Percentiles rank a stretch among this genome's conserved stretches.
These are phyloP conservation scores for Tolypocladium amazonense DNA, from an alignment of 2,329 filamentous ascomycete species.

Conservation along the genomic window DNA sequence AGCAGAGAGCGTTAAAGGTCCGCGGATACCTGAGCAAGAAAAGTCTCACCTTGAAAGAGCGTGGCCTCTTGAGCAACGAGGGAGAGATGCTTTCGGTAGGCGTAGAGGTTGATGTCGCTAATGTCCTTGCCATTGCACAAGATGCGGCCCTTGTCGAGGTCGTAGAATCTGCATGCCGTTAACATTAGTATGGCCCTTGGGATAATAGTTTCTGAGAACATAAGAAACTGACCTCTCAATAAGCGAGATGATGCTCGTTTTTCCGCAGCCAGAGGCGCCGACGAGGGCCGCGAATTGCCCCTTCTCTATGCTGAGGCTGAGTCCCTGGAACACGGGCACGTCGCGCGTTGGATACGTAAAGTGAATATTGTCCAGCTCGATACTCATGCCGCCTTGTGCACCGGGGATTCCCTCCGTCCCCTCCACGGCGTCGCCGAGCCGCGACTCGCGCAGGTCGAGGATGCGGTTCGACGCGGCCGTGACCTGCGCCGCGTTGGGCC, in stretches of 20 bases:
- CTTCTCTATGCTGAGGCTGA: slow-evolving; percentile 54
- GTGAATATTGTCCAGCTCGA: slow-evolving; percentile 45
- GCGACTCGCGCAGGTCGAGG: slow-evolving; percentile 36
- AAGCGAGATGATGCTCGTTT: slow-evolving; percentile 59
- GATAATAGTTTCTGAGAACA: neutral
- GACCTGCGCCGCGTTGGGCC: slow-evolving; percentile 52
- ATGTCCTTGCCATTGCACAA: slow-evolving; percentile 54
- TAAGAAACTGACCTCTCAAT: slow-evolving; percentile 33
- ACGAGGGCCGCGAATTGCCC: slow-evolving; percentile 64
- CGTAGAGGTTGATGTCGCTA: slow-evolving; percentile 42
- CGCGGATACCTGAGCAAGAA: neutral
- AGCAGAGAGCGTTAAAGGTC: neutral
- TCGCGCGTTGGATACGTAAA: slow-evolving; percentile 52
- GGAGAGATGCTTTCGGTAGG: slow-evolving; percentile 55
- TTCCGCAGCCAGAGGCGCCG: slow-evolving; percentile 60
- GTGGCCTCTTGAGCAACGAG: slow-evolving; percentile 68
- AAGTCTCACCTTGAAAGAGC: slow-evolving; percentile 50
- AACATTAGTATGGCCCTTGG: too few species aligned
- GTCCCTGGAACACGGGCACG: slow-evolving; percentile 44
- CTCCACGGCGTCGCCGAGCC: slow-evolving; percentile 21
- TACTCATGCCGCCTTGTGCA: slow-evolving; percentile 37
- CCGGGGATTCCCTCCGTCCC: slow-evolving; percentile 28
- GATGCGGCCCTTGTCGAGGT: slow-evolving; percentile 52
- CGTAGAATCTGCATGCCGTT: slow-evolving; percentile 49
- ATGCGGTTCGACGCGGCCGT: slow-evolving; percentile 50